Base-by-base conservation (phyloP, 768 basidiomycete species). In the Dentipellis sp. region DNA sequence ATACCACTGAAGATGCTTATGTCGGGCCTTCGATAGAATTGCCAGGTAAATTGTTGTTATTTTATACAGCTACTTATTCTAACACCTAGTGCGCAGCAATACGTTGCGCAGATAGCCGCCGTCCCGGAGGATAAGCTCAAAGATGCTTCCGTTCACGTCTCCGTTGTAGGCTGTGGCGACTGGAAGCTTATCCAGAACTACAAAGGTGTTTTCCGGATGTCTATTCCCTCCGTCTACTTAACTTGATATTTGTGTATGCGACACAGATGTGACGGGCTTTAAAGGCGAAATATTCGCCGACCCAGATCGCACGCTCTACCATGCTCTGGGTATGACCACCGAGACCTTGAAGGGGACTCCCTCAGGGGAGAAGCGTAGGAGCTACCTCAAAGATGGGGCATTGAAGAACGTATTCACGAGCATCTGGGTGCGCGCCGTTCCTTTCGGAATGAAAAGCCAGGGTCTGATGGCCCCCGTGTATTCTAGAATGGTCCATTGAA, bases 151-250 rank as follows among this genome's bases (percentile, higher is more conserved):
- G 35, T 50, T 16, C 53, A 56, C 34, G 51, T 61, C 1, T 48
- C 42, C 12, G 22, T 61, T 9, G 50, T 61, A 12, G 60, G 60
- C 7, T 61, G 60, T 12, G 60, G 60, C 10, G 53, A 61, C 17
- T 61, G 60, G 60, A 34, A 45, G 10, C 37, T 59, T n/a, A 59
- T 61, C 17, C 47, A 59, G 53, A 52, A 49, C 23, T 61, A 61
- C 53, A 59, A 59, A 22, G 50, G 60, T 48, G 36, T n/a, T n/a
- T n/a, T n/a, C n/a, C n/a, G n/a, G n/a, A n/a, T n/a, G n/a, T n/a
- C n/a, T n/a, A n/a, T n/a, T n/a, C n/a, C 9, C 53, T n/a, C 14
- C 39, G 8, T 8, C 5, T 38, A 14, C 17, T 23, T 10, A 37
- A 1, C 7, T 16, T 35, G 12, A 23, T 42, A 42, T 1, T 22